Percentiles rank a stretch among this genome's conserved stretches.
These are phyloP conservation scores for Letharia lupina DNA, from an alignment of 495 filamentous ascomycete genomes.

Conservation along the genomic window DNA sequence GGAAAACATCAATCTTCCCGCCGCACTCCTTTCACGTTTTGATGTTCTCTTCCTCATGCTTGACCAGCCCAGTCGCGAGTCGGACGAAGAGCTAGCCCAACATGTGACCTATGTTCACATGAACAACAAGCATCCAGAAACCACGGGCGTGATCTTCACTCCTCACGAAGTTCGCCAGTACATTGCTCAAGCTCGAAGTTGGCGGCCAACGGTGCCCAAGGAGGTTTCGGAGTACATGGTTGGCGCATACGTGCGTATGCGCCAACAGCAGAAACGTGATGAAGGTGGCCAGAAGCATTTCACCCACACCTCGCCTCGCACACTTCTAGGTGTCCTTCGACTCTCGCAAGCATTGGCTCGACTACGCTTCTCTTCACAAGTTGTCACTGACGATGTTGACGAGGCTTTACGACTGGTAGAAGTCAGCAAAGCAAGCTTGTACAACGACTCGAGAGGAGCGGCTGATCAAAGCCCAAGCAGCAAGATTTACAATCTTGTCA, in stretches of 20 bases:
- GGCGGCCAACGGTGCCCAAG: constrained; percentile 74
- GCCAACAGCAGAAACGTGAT: constrained; percentile 77
- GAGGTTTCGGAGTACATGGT: constrained; percentile 89
- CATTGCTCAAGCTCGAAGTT: constrained; percentile 84
- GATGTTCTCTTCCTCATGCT: constrained; percentile 95
- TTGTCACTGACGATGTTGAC: constrained; percentile 88
- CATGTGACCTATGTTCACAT: constrained; percentile 98
- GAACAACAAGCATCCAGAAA: constrained; percentile 86
- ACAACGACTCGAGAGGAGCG: constrained; percentile 52
- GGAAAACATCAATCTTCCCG: constrained; percentile 97
- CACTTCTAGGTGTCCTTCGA: constrained; percentile 83
- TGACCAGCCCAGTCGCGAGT: constrained; percentile 79
- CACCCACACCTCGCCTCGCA: constrained; percentile 86
- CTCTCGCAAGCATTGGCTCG: constrained; percentile 93
- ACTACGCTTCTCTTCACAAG: constrained; percentile 72
- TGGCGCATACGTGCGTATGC: constrained; percentile 87
- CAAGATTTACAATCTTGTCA: constrained; percentile 89
- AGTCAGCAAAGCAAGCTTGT: constrained; percentile 80
- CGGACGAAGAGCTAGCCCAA: constrained; percentile 84
- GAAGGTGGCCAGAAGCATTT: constrained; percentile 85
- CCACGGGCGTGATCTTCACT: constrained; percentile 62
- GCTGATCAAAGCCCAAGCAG: constrained; percentile 72
- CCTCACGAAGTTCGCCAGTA: constrained; percentile 92
- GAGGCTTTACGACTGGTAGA: constrained; percentile 87
- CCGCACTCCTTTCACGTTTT: constrained; percentile 91